phyloP scores from a whole-genome alignment of 176 grass and related monocot genomes.

The Aegilops umbellulata region DNA sequence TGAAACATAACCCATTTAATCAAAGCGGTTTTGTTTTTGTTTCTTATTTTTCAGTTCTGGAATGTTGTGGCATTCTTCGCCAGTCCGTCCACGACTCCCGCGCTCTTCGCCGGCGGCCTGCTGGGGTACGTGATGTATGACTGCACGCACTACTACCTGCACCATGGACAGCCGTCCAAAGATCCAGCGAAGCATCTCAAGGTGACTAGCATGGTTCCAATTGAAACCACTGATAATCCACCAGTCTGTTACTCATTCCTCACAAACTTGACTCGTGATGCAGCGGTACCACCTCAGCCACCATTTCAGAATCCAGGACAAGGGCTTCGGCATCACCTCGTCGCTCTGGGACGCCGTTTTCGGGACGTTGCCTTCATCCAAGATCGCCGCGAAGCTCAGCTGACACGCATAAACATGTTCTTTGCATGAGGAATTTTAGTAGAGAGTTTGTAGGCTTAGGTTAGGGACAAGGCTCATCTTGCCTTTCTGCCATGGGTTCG shows the following conservation, averaged over 20 bases:
- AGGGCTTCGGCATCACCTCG: constrained; percentile 90
- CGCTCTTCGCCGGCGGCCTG: constrained; percentile 74
- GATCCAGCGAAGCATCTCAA: constrained; percentile 75
- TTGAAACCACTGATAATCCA: neutral
- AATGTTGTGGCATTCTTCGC: constrained; percentile 60
- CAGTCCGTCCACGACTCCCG: constrained; percentile 64
- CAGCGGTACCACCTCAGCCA: constrained; percentile 94
- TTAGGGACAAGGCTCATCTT: constrained; percentile 33
- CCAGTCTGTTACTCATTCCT: neutral
- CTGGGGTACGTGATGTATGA: constrained; percentile 96
- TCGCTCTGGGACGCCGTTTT: constrained; percentile 78
- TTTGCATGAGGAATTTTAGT: constrained; percentile 31
- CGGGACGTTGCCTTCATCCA: constrained; percentile 60
- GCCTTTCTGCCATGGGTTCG: neutral
- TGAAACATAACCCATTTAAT: neutral
- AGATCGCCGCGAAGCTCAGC: constrained; percentile 27
- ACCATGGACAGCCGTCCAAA: constrained; percentile 84
- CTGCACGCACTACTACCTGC: constrained; percentile 91
- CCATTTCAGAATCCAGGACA: constrained; percentile 89
- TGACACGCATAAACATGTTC: constrained; percentile 29
- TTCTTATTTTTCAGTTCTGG: constrained; percentile 69
- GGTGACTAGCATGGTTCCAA: constrained; percentile 37
- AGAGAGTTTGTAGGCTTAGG: constrained; percentile 50
- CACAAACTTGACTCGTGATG: neutral
- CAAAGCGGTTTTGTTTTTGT: neutral